Percentiles rank a stretch among this genome's conserved stretches.
phyloP scores from a whole-genome alignment of 768 basidiomycete genomes.

The Amylocystis lapponica region DNA sequence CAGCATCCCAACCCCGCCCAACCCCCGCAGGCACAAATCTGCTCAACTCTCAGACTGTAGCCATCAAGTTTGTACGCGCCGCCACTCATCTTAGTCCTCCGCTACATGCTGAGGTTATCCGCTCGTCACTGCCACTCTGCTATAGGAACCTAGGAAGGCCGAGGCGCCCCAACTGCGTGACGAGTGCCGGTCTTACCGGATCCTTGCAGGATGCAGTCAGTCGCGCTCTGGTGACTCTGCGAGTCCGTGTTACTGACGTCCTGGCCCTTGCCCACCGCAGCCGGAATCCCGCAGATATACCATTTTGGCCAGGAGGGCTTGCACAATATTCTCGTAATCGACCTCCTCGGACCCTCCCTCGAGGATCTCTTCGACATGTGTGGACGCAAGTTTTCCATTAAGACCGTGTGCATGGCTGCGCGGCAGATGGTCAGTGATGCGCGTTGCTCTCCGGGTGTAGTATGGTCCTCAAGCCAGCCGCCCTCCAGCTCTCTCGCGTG shows the following conservation, averaged over 20 bases:
- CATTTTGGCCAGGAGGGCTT: conserved; percentile 99
- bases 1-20: neutral
- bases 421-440: conserved; percentile 77
- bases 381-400: conserved; percentile 93
- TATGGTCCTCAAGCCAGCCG: neutral
- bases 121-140: neutral
- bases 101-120: neutral
- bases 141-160: conserved; percentile 85
- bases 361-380: conserved; percentile 99
- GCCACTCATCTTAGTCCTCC: too few species aligned
- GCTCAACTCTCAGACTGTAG: conserved; percentile 96
- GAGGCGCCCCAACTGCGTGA: conserved; percentile 98
- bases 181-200: conserved; percentile 96
- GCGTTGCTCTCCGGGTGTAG: neutral
- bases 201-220: conserved; percentile 80
- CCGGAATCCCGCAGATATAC: conserved; percentile 97
- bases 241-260: neutral
- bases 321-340: conserved; percentile 98
- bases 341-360: conserved; percentile 91
- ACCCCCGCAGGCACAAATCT: conserved; percentile 78
- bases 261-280: conserved; percentile 38
- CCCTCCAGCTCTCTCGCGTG: conserved; percentile 78
- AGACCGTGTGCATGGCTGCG: conserved; percentile 99
- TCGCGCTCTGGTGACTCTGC: neutral
- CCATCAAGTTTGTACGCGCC: conserved; percentile 96